Evolutionary conservation across 2,329 filamentous ascomycete genomes (phyloP), one percentile per base, ranked within the genome.

Genomic region (Canariomyces notabilis): DNA sequence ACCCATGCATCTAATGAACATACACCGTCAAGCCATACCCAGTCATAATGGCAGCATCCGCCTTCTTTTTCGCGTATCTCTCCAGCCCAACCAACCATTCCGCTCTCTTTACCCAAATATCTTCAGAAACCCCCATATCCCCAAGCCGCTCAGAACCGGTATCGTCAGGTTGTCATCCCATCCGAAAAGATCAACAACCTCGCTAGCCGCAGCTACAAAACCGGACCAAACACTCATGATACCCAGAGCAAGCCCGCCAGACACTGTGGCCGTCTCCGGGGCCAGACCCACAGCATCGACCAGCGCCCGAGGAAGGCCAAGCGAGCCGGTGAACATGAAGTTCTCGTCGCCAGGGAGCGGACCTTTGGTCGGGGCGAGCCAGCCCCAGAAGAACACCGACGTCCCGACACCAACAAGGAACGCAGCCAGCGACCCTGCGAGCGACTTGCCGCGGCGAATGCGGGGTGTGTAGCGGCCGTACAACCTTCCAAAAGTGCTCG

Each of bases 111-210:
- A 81, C 43, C 83, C 84, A 74, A 96, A 96, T 39, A 89, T 66
- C 70, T 87, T 94, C 59, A 97, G 75, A 65, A 98, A 96, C 0
- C 85, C 86, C 84, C 87, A 95, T 51, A 98, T 82, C 6, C 90
- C 90, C 37, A 89, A 68, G 19, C 90, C 89, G 62, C 89, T 95
- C 40, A 98, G 74, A 20, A 95, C 82, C 2, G 93, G 93, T 65
- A 98, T 98, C 40, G 91, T 97, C 58, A 98, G 73, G 67, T 98
- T 98, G 69, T 98, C 93, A 61, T 98, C 93, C 86, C 89, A 90
- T 38, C 89, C 88, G 64, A 89, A 96, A 0, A 97, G 61, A 68
- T 98, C 89, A 37, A 95, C 76, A 14, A 91, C 85, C 68, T 98
- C 93, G 61, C 89, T 96, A 36, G 83, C 82, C 46, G 89, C 88